Conservation (phyloP, 2,329 filamentous ascomycete genomes). For the Scortechinia acanthostroma region DNA sequence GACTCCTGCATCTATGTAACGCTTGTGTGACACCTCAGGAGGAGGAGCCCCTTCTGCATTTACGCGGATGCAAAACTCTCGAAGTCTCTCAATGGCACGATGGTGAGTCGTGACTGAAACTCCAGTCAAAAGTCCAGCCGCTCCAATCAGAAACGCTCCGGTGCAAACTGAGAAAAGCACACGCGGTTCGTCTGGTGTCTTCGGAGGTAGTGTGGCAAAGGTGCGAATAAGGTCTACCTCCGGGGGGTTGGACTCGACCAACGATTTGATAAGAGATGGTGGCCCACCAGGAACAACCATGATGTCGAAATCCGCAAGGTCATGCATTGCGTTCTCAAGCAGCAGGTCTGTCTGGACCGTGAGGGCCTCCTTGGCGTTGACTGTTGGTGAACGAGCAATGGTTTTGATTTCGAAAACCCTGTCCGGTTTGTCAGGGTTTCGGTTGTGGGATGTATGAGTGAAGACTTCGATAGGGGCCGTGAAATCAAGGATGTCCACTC, state of each 20-base stretch:
- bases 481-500: constrained; percentile 29
- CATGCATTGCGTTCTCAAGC: constrained; percentile 14
- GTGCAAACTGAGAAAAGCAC: constrained; percentile 28
- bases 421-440: constrained; percentile 13
- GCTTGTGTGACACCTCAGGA: neutral
- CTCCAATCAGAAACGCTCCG: constrained; percentile 23
- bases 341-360: constrained; percentile 17
- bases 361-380: neutral
- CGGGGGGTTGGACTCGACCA: constrained; percentile 12
- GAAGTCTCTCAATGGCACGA: constrained; percentile 7
- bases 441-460: constrained; percentile 14
- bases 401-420: constrained; percentile 19
- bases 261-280: constrained; percentile 12
- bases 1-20: neutral
- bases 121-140: constrained; percentile 20
- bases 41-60: neutral
- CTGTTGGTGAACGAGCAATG: constrained; percentile 12
- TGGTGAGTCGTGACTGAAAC: constrained; percentile 28
- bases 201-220: neutral
- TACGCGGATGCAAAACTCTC: neutral
- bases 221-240: neutral
- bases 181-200: constrained; percentile 11
- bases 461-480: constrained; percentile 25
- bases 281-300: constrained; percentile 25
- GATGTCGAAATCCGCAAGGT: constrained; percentile 22